Percentiles rank a stretch among this genome's conserved stretches.
Evolutionary conservation across 2,329 filamentous ascomycete species (phyloP).

Genomic region (Aspergillus puulaauensis): DNA sequence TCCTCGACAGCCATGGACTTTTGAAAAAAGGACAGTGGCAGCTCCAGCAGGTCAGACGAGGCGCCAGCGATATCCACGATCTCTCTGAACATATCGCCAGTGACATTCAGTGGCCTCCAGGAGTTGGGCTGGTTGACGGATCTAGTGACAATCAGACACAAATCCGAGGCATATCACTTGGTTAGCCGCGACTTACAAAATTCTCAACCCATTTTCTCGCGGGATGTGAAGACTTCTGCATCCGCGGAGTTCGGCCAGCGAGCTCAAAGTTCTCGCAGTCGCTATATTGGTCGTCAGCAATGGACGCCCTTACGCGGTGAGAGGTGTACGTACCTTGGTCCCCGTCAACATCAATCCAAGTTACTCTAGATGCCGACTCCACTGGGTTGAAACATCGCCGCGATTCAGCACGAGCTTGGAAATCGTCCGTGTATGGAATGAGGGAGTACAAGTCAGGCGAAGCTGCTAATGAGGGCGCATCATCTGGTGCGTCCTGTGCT

Average conservation of each 20-base stretch:
- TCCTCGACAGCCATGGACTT: constrained; percentile 23
- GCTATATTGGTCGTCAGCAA: background rate
- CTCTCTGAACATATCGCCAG: constrained; percentile 19
- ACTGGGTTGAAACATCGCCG: constrained; percentile 11
- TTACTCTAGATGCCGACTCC: constrained; percentile 8
- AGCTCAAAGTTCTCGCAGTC: constrained; percentile 4
- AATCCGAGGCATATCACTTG: too few species aligned
- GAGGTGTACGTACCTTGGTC: background rate
- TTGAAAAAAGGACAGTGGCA: constrained; percentile 26
- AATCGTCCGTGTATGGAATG: constrained; percentile 11
- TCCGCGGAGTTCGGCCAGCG: constrained; percentile 2
- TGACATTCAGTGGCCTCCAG: constrained; percentile 26
- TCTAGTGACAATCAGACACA: constrained; percentile 9
- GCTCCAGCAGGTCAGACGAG: constrained; percentile 21
- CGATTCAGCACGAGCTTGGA: constrained; percentile 2
- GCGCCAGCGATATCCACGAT: constrained; percentile 20
- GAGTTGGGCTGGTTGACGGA: constrained; percentile 28
- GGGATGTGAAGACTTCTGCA: background rate
- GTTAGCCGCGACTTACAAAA: constrained; percentile 14
- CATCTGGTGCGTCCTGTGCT: background rate
- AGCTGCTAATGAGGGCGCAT: background rate
- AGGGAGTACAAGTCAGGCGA: constrained; percentile 11
- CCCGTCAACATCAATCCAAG: constrained; percentile 13
- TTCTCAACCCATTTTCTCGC: background rate
- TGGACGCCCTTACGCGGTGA: too few species aligned